Evolutionary conservation across 2,329 filamentous ascomycete genomes (phyloP).

Genomic region (Alternaria viburni): DNA sequence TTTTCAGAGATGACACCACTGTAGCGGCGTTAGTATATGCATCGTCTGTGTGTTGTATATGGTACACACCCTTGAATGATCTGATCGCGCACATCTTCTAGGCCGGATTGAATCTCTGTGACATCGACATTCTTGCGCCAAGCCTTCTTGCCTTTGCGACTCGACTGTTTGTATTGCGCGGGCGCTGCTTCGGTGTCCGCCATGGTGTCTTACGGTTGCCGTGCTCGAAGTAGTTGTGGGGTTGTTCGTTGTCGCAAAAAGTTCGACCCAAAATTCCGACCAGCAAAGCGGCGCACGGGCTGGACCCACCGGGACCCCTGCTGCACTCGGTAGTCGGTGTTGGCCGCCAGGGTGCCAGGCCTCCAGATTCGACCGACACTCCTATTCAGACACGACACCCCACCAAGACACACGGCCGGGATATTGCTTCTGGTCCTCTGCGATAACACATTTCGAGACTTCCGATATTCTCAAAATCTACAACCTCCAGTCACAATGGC

Average conservation of each 20-base stretch:
- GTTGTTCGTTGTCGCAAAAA: slow-evolving; percentile 20
- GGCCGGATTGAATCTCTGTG: slow-evolving; percentile 80
- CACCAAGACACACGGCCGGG: slow-evolving; percentile 11
- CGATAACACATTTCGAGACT: not conserved
- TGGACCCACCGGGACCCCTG: slow-evolving; percentile 11
- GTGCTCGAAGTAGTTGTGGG: slow-evolving; percentile 9
- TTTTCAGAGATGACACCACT: slow-evolving; percentile 89
- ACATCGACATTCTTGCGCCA: slow-evolving; percentile 99
- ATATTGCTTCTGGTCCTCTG: slow-evolving; percentile 2
- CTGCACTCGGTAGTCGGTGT: slow-evolving; percentile 17
- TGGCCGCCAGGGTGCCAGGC: slow-evolving; percentile 18
- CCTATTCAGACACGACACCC: slow-evolving; percentile 30
- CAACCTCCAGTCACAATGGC: slow-evolving; percentile 69
- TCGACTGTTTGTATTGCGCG: slow-evolving; percentile 83
- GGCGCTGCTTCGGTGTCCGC: slow-evolving; percentile 62
- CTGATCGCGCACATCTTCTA: slow-evolving; percentile 85
- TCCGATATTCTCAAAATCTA: slow-evolving; percentile 1
- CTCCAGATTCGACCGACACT: slow-evolving; percentile 27
- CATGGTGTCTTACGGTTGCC: slow-evolving; percentile 20
- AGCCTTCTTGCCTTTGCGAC: slow-evolving; percentile 96
- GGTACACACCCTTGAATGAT: slow-evolving; percentile 80
- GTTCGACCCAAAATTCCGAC: slow-evolving; percentile 20
- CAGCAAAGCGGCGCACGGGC: slow-evolving; percentile 14
- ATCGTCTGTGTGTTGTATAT: not conserved
- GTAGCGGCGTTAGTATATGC: slow-evolving; percentile 20